Base-by-base conservation (phyloP, 1,139 yeast species). In the Kazachstania sp. region DNA sequence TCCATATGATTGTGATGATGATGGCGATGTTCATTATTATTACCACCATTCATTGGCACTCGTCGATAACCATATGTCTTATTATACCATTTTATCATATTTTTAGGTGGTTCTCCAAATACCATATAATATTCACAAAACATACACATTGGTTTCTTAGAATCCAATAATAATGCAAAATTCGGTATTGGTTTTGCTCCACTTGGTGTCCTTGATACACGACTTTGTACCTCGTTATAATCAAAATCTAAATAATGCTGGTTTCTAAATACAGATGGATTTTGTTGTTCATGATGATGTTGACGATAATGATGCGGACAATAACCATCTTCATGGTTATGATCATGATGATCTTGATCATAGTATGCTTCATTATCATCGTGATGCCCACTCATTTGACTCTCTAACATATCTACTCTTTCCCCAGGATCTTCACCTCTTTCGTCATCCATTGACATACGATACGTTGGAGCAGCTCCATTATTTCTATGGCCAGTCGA, bases 91-190 rank as follows among this genome's bases (percentile, higher is more conserved):
- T 71, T 68, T 49, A 74, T 71, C 66, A 75, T 66, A 51, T 72
- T 70, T 13, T 67, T 56, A 1, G 81, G 82, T 41, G 74, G 70
- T 48, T 64, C 68, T 1, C 83, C 83, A 61, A 72, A 79, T 4
- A 79, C 74, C 48, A 72, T 69, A 56, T 77, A 79, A 58, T 78
- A 81, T 57, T 80, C 83, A 62, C 86, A 81, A 49, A 79, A 72
- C 51, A 78, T 69, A 57, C 86, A 81, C 48, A 64, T 46, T 8
- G 64, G 62, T n/a, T 52, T 49, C 34, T 54, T 51, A 16, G 52
- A 52, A 28, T 52, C 54, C 35, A 59, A 45, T 23, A 60, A 45
- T 1, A 54, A 51, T 9, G 62, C 54, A 43, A 64, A 64, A 45
- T 63, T 57, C 3, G 67, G 66, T 19, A 48, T 46, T 28, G 45